Evolutionary conservation across 2,329 filamentous ascomycete genomes (phyloP), one percentile per base, ranked within the genome.

Genomic region (Fusarium compactum): DNA sequence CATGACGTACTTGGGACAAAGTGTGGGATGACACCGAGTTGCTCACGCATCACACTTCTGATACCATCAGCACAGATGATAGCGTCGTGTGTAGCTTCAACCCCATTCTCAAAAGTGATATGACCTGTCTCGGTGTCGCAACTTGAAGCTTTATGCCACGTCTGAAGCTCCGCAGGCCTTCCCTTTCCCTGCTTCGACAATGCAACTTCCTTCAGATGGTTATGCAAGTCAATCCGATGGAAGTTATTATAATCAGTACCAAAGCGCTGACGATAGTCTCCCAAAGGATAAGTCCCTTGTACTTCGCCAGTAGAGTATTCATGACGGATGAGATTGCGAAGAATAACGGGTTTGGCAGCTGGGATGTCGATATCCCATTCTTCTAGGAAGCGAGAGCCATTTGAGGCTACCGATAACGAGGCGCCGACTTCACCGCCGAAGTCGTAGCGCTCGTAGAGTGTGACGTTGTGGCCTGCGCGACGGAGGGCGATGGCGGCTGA

Each of bases 391-490:
- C 85, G 82, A 3, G 88, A 88, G 2, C 88, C 89, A 53, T 91
- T 91, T 4, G 89, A 88, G 5, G 89, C 89, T 64, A 87, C 90
- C 3, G 84, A 87, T 4, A 90, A 82, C 4, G 87, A 89, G 2
- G 87, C 87, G 11, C 89, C 89, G 1, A 89, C 88, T 76, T 91
- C 89, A 14, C 88, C 87, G 2, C 84, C 87, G 65, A 87, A 91
- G 77, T 91, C 86, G 34, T 83, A 81, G 30, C 85, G 84, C 73
- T 89, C 89, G 70, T 90, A 90, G 5, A 70, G 59, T 3, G 62
- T 59, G 32, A 88, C 84, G 12, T 79, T 66, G 66, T 88, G 86
- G 4, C 86, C 86, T 46, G 85, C 81, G 59, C 84, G 82, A 10
- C 87, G 82, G 1, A 90, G 77, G 15, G 82, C 83, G 38, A 90